These are phyloP conservation scores for Sordariomycetes sp. DNA, from an alignment of 2,329 filamentous ascomycete genomes.

Conservation along the genomic window DNA sequence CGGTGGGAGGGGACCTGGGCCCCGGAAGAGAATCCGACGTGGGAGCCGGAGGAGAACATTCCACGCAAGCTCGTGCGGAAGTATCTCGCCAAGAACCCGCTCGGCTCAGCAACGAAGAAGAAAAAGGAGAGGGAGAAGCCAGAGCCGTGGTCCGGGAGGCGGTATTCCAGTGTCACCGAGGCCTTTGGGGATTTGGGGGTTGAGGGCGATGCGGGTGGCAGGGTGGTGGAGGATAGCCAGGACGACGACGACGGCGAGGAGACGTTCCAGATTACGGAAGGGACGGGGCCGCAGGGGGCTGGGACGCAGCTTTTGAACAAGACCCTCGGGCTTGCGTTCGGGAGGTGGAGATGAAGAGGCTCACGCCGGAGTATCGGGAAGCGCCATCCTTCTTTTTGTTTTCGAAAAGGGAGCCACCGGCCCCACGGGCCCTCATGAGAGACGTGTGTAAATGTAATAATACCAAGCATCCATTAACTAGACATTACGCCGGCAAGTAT, in stretches of 20 bases:
- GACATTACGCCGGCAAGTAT: no score
- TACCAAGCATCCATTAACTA: no score
- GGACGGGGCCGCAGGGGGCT: neutral
- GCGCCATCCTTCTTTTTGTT: no score
- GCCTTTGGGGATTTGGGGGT: conserved; percentile 1
- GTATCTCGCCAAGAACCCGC: neutral
- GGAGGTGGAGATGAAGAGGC: no score
- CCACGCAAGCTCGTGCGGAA: neutral
- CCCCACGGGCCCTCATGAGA: no score
- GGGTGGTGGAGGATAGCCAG: neutral
- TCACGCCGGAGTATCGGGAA: no score
- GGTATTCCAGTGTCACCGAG: conserved; percentile 4
- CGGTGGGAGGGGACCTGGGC: conserved; percentile 49
- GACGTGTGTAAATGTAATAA: no score
- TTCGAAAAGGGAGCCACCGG: no score
- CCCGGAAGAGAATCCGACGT: conserved; percentile 41
- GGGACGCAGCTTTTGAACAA: neutral
- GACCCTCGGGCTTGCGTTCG: neutral
- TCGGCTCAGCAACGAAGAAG: no score
- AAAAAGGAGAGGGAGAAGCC: neutral
- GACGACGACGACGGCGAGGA: neutral
- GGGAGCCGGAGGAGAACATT: conserved; percentile 46
- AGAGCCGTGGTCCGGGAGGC: neutral
- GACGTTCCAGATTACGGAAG: neutral
- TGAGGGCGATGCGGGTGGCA: neutral